Percentiles rank a stretch among this genome's conserved stretches.
Evolutionary conservation across 1,284 basidiomycete species (phyloP).

Genomic region (Melampsora americana): DNA sequence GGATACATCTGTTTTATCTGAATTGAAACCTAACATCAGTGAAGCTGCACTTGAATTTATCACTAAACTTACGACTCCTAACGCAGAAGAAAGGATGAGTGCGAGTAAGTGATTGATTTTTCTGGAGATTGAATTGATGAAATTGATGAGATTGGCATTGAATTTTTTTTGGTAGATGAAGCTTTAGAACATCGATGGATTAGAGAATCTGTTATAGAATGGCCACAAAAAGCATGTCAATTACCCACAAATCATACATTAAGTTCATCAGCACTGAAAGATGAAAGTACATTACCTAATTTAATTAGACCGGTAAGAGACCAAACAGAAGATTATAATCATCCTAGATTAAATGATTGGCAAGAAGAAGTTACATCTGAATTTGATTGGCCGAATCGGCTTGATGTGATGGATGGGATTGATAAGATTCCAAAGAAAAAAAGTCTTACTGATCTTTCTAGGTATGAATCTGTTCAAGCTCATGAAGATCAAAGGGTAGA

Average conservation of each 20-base stretch:
- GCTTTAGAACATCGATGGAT: background rate
- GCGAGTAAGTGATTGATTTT: background rate
- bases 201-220: background rate
- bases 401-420: too few species aligned
- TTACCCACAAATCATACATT: background rate
- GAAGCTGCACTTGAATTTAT: conserved; percentile 4
- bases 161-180: background rate
- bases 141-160: background rate
- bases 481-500: too few species aligned
- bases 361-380: too few species aligned
- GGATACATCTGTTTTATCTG: background rate
- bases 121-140: background rate
- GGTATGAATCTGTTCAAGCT: too few species aligned
- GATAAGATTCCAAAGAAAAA: too few species aligned
- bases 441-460: too few species aligned
- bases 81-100: background rate
- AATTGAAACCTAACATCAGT: background rate
- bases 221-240: background rate
- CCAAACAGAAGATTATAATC: too few species aligned
- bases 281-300: too few species aligned
- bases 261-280: too few species aligned
- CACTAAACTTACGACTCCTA: background rate
- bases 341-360: too few species aligned
- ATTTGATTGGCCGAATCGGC: too few species aligned
- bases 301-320: too few species aligned